Conservation (phyloP, 805 yeast species). For the Starmerella geochares region DNA sequence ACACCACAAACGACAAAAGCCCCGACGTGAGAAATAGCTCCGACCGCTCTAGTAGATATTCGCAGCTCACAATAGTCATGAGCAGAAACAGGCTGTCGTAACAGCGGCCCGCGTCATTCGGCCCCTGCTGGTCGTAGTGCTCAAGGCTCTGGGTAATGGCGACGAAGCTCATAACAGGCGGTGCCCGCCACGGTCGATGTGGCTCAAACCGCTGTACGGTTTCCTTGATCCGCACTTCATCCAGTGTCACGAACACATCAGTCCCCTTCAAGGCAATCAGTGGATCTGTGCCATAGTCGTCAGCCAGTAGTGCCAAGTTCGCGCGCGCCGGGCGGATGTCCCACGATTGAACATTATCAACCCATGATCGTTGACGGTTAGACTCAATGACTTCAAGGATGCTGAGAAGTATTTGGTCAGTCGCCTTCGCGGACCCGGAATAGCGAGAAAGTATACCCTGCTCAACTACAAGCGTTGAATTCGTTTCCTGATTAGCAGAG, state of each 20-base stretch:
- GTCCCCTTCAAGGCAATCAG: slow-evolving; percentile 12
- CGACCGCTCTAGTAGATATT: slow-evolving; percentile 30
- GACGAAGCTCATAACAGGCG: background rate
- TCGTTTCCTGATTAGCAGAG: background rate
- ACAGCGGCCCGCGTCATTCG: background rate
- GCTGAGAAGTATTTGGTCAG: slow-evolving; percentile 52
- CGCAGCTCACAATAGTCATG: slow-evolving; percentile 34
- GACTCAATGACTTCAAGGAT: slow-evolving; percentile 52
- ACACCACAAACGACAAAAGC: slow-evolving; percentile 20
- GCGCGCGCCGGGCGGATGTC: slow-evolving; percentile 39
- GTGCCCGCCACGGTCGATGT: slow-evolving; percentile 2
- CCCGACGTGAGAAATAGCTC: slow-evolving; percentile 34
- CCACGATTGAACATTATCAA: slow-evolving; percentile 54
- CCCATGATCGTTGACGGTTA: slow-evolving; percentile 47
- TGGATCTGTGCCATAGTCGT: slow-evolving; percentile 34
- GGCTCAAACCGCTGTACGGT: slow-evolving; percentile 27
- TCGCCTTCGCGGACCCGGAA: slow-evolving; percentile 50
- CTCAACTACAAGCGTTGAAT: slow-evolving; percentile 40
- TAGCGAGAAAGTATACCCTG: slow-evolving; percentile 45
- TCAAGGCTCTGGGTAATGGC: background rate
- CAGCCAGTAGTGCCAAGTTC: slow-evolving; percentile 31
- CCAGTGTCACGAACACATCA: slow-evolving; percentile 21
- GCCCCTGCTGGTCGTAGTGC: slow-evolving; percentile 6
- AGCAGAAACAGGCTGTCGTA: slow-evolving; percentile 66
- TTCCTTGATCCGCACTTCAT: slow-evolving; percentile 18